Evolutionary conservation across 352 stramenopile species (phyloP).

Genomic region (Phytophthora podocarpi): DNA sequence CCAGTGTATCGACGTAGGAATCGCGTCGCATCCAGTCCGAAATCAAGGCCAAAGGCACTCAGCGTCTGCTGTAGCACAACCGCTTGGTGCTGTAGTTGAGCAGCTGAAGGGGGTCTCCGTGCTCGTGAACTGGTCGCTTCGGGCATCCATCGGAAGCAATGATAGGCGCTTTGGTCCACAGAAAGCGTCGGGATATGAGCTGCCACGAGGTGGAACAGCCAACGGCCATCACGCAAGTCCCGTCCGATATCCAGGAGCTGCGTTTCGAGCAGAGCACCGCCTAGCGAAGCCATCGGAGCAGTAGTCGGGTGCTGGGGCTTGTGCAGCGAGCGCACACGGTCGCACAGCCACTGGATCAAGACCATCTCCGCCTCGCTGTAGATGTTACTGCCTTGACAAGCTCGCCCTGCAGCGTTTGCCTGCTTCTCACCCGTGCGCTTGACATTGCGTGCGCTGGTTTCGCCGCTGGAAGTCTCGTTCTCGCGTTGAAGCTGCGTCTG

Average conservation of each 20-base stretch:
- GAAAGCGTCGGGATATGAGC: conserved; percentile 89
- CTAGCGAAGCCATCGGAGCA: conserved; percentile 2
- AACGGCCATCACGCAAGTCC: conserved; percentile 73
- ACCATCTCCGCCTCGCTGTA: conserved; percentile 93
- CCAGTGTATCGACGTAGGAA: conserved; percentile 66
- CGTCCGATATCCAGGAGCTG: conserved; percentile 63
- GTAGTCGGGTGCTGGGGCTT: not conserved
- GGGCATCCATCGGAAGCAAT: conserved; percentile 56
- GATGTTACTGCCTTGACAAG: conserved; percentile 86
- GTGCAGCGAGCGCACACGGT: conserved; percentile 51
- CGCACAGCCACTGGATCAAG: conserved; percentile 90
- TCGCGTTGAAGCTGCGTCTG: conserved; percentile 35
- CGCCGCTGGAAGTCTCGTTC: not conserved
- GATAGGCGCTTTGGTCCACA: conserved; percentile 62
- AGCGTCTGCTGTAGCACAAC: conserved; percentile 66
- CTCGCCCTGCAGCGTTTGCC: conserved; percentile 6
- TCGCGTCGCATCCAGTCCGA: conserved; percentile 60
- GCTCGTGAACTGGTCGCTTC: conserved; percentile 28
- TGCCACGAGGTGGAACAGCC: conserved; percentile 87
- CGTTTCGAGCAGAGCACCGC: conserved; percentile 10
- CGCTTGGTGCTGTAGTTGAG: conserved; percentile 66
- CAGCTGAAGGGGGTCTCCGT: conserved; percentile 21
- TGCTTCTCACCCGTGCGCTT: conserved; percentile 26
- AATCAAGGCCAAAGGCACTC: conserved; percentile 73
- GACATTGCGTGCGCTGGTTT: conserved; percentile 12